Base-by-base conservation (phyloP, 306 rosid genomes). In the Lagenaria siceraria region DNA sequence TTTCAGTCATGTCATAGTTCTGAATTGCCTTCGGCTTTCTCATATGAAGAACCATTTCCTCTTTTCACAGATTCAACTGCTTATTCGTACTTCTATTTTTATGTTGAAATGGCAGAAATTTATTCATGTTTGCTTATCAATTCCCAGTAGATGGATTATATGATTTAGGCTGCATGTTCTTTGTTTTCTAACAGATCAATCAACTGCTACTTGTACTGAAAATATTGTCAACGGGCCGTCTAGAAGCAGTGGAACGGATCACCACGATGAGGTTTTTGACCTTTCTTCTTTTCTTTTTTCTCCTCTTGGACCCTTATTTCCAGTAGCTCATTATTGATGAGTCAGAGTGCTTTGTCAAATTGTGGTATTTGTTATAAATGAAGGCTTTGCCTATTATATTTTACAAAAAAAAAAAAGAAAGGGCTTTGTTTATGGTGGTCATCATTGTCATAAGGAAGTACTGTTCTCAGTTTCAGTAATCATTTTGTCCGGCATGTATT, bases 201-300 rank as follows among this genome's bases (percentile, higher is more conserved):
- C 85, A 74, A 81, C 58, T 64, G 51, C 81, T 53, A 56, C 82
- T 33, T 80, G 52, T 73, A 21, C 69, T 79, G 87, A 84, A 77
- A 79, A 78, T 76, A 77, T 64, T 60, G 79, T 1, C 14, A 81
- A 83, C 74, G 82, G 54, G 77, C 24, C 68, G 21, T 53, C 82
- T 43, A 56, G 66, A 72, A 75, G 82, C 22, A 49, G 74, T 81
- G 91, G 51, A 79, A 74, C 81, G 35, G 86, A 79, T 68, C 82
- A 80, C 61, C 81, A 73, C 53, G 69, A 70, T 19, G 87, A 87
- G 96, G 97, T 91, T 84, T 76, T 21, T 77, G 48, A 54, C 78
- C 40, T 53, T 18, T 31, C 21, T 48, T 43, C 29, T 18, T 14
- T 66, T 5, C 10, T 33, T 10, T 22, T 24, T 69, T 68, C 22